phyloP scores from a whole-genome alignment of 1,284 basidiomycete species.

The Boletus mariae region DNA sequence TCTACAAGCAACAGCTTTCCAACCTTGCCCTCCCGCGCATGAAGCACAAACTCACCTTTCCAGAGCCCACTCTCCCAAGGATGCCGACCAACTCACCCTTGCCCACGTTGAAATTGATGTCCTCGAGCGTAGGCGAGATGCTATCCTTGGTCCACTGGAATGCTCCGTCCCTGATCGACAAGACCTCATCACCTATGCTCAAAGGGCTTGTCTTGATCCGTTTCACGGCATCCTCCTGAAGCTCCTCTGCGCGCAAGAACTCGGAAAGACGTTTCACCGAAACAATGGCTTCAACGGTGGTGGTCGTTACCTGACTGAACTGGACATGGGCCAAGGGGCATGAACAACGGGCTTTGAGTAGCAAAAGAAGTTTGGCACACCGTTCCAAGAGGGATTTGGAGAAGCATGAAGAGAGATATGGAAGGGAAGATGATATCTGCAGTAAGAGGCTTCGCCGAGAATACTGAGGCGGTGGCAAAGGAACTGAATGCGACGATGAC shows the following conservation, averaged over 20 bases:
- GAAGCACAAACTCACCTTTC: slow-evolving; percentile 57
- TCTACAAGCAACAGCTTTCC: slow-evolving; percentile 36
- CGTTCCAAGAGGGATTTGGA: slow-evolving; percentile 88
- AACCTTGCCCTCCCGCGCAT: neutral
- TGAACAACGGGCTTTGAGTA: slow-evolving; percentile 46
- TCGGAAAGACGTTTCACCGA: slow-evolving; percentile 77
- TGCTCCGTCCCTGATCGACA: slow-evolving; percentile 71
- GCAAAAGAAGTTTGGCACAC: slow-evolving; percentile 33
- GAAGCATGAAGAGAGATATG: slow-evolving; percentile 88
- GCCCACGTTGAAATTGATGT: slow-evolving; percentile 70
- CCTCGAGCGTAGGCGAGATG: slow-evolving; percentile 65
- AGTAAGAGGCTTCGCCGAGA: slow-evolving; percentile 73
- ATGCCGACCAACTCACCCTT: slow-evolving; percentile 89
- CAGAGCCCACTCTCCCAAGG: slow-evolving; percentile 88
- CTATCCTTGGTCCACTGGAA: slow-evolving; percentile 72
- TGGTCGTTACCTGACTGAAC: slow-evolving; percentile 71
- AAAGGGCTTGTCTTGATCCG: slow-evolving; percentile 44
- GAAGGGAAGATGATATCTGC: slow-evolving; percentile 93
- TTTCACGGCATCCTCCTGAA: slow-evolving; percentile 72
- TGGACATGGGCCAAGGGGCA: slow-evolving; percentile 22
- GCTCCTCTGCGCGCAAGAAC: slow-evolving; percentile 78
- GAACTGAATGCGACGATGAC: slow-evolving; percentile 86
- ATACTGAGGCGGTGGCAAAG: slow-evolving; percentile 76
- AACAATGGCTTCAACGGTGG: slow-evolving; percentile 82
- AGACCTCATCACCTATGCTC: slow-evolving; percentile 61